phyloP scores from a whole-genome alignment of 148 eudicot genomes.

The Gaultheria prostrata region DNA sequence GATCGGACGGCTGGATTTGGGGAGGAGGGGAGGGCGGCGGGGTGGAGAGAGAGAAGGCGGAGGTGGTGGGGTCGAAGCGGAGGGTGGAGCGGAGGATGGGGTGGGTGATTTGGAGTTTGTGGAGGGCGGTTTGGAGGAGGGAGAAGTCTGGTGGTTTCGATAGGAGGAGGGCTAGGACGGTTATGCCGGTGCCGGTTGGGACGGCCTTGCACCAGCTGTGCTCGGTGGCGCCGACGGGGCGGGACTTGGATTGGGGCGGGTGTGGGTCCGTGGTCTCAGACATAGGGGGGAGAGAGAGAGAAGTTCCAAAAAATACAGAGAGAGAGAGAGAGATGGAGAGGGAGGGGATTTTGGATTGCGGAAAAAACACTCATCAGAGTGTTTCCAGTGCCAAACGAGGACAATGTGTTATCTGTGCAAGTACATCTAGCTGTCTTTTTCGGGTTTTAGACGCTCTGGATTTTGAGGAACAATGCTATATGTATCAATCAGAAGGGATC shows the following conservation, averaged over 20 bases:
- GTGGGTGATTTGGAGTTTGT: slow-evolving; percentile 52
- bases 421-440: no score
- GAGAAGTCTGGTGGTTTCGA: slow-evolving; percentile 35
- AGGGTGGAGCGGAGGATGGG: slow-evolving; percentile 70
- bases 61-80: slow-evolving; percentile 30
- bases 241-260: slow-evolving; percentile 10
- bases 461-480: no score
- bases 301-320: no score
- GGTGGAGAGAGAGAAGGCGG: slow-evolving; percentile 39
- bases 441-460: no score
- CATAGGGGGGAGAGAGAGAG: background rate
- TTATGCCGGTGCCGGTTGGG: slow-evolving; percentile 77
- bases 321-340: background rate
- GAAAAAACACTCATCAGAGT: no score
- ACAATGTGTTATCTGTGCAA: no score
- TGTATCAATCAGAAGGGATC: no score
- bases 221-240: slow-evolving; percentile 63
- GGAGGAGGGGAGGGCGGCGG: slow-evolving; percentile 27
- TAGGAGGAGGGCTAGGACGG: slow-evolving; percentile 57
- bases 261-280: background rate
- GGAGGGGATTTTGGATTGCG: background rate
- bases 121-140: slow-evolving; percentile 50
- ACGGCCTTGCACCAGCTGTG: slow-evolving; percentile 80
- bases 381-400: no score
- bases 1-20: slow-evolving; percentile 33